Base-by-base conservation (phyloP, 768 basidiomycete genomes). In the Mycena alexandri region DNA sequence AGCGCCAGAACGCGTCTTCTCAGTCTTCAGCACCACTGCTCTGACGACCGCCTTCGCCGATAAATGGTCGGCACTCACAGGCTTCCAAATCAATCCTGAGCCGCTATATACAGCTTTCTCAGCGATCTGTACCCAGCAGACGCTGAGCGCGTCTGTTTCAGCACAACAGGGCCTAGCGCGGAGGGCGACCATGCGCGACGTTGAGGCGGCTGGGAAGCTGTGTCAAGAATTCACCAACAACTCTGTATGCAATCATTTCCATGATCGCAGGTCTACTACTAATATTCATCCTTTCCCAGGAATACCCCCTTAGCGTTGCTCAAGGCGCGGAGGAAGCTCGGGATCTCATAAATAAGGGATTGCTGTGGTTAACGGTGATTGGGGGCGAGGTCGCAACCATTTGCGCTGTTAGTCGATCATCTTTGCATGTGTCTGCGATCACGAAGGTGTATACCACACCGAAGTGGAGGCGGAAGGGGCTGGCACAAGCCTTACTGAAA, bases 371-470 rank as follows among this genome's bases (percentile, higher is more conserved):
- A 57, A 78, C 79, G 21, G 65, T 13, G 29, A 43, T 74, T 29
- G 29, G 29, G 13, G 77, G 78, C 2, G 77, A 80, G 55, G 74
- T 85, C 55, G 80, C 86, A 5, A 84, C 83, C 21, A 83, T 89
- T 46, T 87, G 86, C 51, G 87, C 87, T 17, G 86, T 84, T 22
- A 85, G 87, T n/a, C 83, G 87, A n/a, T 80, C 80, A 56, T 85
- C 84, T 14, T 74, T 79, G 62, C 78, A 77, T 13, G 84, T 87
- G 24, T 82, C 85, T 16, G 86, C 85, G 3, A 86, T 89, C 69
- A 87, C 87, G 10, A 89, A 89, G 74, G 87, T 88, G 1, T 87
- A 84, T 72, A 89, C 87, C 21, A 80, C 81, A 36, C 79, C 81
- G 0, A 71, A 72, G 25, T 86, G 80, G 79, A 75, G 87, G 62